These are phyloP conservation scores for Mycena filopes DNA, from an alignment of 768 basidiomycete species.

Conservation along the genomic window DNA sequence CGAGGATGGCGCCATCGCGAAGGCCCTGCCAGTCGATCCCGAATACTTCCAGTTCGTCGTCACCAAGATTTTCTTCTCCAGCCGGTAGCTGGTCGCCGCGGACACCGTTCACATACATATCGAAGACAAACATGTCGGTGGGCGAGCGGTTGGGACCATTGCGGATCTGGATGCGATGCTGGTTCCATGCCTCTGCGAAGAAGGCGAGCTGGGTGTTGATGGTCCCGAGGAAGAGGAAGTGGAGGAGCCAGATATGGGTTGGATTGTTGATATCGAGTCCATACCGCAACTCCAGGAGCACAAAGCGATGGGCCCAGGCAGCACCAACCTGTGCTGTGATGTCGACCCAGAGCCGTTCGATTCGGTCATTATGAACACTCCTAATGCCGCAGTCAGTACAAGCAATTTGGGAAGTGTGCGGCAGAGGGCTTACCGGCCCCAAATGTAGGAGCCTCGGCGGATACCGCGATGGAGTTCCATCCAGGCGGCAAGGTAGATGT, in stretches of 20 bases:
- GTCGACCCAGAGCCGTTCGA: not conserved
- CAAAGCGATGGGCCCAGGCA: not conserved
- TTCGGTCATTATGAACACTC: not conserved
- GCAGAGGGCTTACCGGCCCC: not conserved
- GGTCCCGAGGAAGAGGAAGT: slow-evolving; percentile 46
- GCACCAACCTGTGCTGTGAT: not conserved
- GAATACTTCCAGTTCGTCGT: not conserved
- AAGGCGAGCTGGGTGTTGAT: slow-evolving; percentile 44
- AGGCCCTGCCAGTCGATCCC: not conserved
- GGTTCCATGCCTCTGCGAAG: slow-evolving; percentile 41
- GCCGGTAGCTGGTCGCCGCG: slow-evolving; percentile 30
- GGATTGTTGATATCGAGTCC: not conserved
- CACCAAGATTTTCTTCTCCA: not conserved
- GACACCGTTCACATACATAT: slow-evolving; percentile 43
- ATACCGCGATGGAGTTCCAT: not conserved
- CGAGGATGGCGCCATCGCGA: not conserved
- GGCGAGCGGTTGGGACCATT: not conserved
- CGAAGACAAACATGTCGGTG: slow-evolving; percentile 40
- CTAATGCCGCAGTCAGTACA: not conserved
- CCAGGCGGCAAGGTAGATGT: not conserved
- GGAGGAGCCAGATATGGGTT: not conserved
- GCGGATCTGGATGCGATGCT: not conserved
- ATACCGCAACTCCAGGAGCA: not conserved
- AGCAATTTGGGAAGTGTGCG: not conserved
- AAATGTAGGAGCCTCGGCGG: not conserved